Evolutionary conservation across 495 filamentous ascomycete species (phyloP).

Genomic region (Glutinoglossum americanum): DNA sequence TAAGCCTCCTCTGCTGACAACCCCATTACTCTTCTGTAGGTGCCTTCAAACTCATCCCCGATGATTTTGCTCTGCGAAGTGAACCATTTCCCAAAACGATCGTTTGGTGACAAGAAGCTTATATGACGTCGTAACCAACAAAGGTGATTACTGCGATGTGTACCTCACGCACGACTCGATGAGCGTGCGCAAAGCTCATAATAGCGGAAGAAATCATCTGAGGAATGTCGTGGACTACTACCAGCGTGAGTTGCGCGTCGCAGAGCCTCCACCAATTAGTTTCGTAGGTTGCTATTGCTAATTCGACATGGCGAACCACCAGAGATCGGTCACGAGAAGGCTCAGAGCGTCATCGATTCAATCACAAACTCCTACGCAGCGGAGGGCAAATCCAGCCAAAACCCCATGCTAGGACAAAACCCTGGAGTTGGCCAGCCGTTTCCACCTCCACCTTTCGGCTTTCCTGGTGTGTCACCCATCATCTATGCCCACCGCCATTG

Average conservation of each 20-base stretch:
- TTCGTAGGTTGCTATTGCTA: not conserved
- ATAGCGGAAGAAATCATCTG: conserved; percentile 85
- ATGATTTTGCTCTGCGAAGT: not conserved
- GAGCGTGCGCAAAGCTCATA: conserved; percentile 97
- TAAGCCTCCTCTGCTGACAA: not conserved
- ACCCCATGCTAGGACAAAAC: conserved; percentile 53
- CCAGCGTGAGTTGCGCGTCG: conserved; percentile 39
- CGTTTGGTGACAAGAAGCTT: no score
- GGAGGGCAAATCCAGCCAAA: conserved; percentile 67
- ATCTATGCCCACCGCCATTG: no score
- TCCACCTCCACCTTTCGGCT: conserved; percentile 5
- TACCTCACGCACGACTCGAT: conserved; percentile 99
- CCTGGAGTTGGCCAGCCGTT: conserved; percentile 19
- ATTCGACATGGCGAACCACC: not conserved
- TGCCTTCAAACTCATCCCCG: conserved; percentile 7
- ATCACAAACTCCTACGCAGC: conserved; percentile 90
- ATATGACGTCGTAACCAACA: conserved; percentile 8
- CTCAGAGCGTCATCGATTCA: conserved; percentile 90
- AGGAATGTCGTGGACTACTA: conserved; percentile 98
- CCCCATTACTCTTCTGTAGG: not conserved
- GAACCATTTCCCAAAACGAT: no score
- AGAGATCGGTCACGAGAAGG: conserved; percentile 98
- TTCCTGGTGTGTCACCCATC: not conserved
- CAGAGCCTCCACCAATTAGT: not conserved
- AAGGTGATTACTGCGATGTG: conserved; percentile 99